Conservation (phyloP, 257 asterid species). For the Cruciata laevipes region DNA sequence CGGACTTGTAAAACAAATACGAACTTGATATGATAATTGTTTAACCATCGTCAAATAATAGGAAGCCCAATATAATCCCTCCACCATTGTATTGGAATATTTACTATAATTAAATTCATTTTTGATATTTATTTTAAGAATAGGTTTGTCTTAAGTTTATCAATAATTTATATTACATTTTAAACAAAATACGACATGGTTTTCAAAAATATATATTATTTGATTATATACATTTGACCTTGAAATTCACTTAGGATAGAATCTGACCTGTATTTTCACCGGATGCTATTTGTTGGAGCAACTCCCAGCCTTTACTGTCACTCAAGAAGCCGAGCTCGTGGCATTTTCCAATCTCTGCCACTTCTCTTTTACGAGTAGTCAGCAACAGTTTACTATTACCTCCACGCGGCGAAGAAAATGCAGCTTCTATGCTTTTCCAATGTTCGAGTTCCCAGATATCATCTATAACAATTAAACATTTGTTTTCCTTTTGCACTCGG, state of each 20-base stretch:
- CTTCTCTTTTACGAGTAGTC: neutral
- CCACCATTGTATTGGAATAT: no score
- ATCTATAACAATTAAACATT: constrained; percentile 13
- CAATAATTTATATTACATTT: no score
- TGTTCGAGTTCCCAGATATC: constrained; percentile 9
- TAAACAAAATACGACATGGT: no score
- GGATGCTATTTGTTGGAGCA: constrained; percentile 4
- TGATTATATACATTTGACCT: no score
- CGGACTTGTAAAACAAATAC: no score
- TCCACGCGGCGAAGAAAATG: constrained; percentile 1
- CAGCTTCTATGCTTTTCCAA: neutral
- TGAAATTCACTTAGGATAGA: neutral
- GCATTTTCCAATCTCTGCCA: neutral
- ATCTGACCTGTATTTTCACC: neutral
- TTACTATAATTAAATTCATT: no score
- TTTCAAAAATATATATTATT: no score
- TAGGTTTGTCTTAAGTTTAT: no score
- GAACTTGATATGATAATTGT: no score
- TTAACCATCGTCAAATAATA: no score
- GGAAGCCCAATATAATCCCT: no score
- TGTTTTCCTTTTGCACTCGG: neutral
- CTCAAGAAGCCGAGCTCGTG: neutral
- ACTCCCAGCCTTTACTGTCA: constrained; percentile 8
- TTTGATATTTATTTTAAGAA: no score
- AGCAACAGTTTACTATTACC: constrained; percentile 6